phyloP scores from a whole-genome alignment of 805 yeast species.

The Candida adriatica region DNA sequence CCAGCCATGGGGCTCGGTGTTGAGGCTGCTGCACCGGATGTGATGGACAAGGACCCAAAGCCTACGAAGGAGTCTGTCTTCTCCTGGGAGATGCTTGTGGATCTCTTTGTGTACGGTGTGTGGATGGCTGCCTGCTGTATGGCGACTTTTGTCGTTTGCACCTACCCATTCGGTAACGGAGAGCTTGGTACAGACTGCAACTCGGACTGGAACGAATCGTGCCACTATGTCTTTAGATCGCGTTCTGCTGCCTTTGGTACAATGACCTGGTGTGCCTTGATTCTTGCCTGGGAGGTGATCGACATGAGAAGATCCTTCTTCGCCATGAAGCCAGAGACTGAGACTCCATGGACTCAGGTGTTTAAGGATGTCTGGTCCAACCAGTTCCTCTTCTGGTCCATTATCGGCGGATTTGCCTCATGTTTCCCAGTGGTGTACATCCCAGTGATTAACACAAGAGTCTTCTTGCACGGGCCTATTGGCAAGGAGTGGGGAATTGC shows the following conservation, averaged over 20 bases:
- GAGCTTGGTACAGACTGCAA: slow-evolving; percentile 63
- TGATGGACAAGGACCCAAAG: slow-evolving; percentile 60
- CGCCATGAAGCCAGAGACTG: slow-evolving; percentile 57
- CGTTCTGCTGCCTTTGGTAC: slow-evolving; percentile 73
- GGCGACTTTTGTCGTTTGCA: slow-evolving; percentile 54
- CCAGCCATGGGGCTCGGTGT: slow-evolving; percentile 81
- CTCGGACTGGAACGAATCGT: slow-evolving; percentile 33
- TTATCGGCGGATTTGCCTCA: slow-evolving; percentile 58
- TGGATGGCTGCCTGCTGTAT: slow-evolving; percentile 69
- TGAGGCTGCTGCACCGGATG: slow-evolving; percentile 56
- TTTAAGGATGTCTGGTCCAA: slow-evolving; percentile 64
- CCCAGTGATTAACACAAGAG: slow-evolving; percentile 77
- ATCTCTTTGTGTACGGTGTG: slow-evolving; percentile 67
- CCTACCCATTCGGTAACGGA: slow-evolving; percentile 64
- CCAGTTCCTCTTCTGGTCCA: slow-evolving; percentile 77
- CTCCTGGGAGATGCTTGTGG: slow-evolving; percentile 59
- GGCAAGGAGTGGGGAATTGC: slow-evolving; percentile 79
- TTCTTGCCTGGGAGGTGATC: slow-evolving; percentile 81
- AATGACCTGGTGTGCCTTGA: slow-evolving; percentile 81
- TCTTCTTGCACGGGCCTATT: slow-evolving; percentile 66
- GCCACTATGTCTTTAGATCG: slow-evolving; percentile 63
- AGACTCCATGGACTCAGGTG: slow-evolving; percentile 50
- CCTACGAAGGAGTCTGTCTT: slow-evolving; percentile 49
- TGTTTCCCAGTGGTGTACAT: slow-evolving; percentile 81
- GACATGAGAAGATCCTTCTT: slow-evolving; percentile 67